phyloP scores from a whole-genome alignment of 2,329 filamentous ascomycete genomes.

The Claviceps maximensis region DNA sequence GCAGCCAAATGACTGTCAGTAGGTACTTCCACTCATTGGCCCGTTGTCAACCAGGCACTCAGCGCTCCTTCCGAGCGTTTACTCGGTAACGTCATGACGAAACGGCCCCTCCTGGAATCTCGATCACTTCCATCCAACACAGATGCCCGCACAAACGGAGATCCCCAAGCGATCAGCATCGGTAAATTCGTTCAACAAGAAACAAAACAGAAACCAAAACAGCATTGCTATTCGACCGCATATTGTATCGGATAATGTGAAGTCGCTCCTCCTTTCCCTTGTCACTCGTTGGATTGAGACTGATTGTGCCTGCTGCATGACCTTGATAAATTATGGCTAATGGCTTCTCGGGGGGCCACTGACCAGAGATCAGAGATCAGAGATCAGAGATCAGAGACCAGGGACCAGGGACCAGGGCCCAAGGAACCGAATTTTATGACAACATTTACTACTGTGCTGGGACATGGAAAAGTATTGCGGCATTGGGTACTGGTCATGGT shows the following conservation, averaged over 20 bases:
- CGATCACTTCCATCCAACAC: constrained; percentile 4
- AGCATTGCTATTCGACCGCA: background rate
- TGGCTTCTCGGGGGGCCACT: too few relatives aligned
- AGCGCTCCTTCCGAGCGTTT: background rate
- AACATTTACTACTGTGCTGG: too few relatives aligned
- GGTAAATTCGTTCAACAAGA: background rate
- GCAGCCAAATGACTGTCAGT: too few relatives aligned
- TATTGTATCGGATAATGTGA: background rate
- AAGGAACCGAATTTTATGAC: too few relatives aligned
- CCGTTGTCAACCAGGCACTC: too few relatives aligned
- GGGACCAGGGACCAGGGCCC: too few relatives aligned
- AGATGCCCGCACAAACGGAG: constrained; percentile 8
- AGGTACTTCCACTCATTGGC: too few relatives aligned
- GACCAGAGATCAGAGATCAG: too few relatives aligned
- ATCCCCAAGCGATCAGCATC: constrained; percentile 1
- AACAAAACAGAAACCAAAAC: constrained; percentile 1
- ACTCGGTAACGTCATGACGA: background rate
- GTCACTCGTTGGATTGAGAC: background rate
- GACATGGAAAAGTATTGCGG: too few relatives aligned
- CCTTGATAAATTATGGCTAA: background rate
- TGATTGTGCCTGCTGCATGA: background rate
- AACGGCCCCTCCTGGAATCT: constrained; percentile 5
- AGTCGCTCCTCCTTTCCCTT: background rate
- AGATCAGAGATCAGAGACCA: too few relatives aligned
- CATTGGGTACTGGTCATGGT: too few relatives aligned